Evolutionary conservation across 116 monocot genomes (phyloP).

Genomic region (Trichopus zeylanicus): DNA sequence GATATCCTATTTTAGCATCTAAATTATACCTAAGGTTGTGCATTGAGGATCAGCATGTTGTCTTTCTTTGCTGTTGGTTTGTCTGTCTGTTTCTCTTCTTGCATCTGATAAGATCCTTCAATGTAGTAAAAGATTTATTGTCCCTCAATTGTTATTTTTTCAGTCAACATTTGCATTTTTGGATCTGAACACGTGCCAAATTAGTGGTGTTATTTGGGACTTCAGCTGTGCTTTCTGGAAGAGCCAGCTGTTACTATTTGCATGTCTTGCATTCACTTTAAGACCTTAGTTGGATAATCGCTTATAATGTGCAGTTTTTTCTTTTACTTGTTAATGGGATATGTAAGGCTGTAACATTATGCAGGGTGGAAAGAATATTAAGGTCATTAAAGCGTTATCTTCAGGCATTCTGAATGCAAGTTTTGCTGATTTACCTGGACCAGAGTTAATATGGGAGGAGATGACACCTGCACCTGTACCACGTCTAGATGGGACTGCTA

Average conservation of each 20-base stretch:
- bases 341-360: neutral
- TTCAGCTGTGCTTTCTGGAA: neutral
- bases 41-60: too few relatives aligned
- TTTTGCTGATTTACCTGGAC: constrained; percentile 72
- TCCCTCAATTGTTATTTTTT: too few relatives aligned
- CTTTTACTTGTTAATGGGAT: neutral
- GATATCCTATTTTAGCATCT: too few relatives aligned
- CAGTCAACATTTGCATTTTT: too few relatives aligned
- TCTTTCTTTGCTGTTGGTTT: too few relatives aligned
- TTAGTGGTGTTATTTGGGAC: neutral
- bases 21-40: too few relatives aligned
- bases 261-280: neutral
- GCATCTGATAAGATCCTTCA: too few relatives aligned
- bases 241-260: neutral
- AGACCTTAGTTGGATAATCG: neutral
- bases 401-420: constrained; percentile 42
- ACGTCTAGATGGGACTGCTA: constrained; percentile 79
- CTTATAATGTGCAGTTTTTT: neutral
- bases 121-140: too few relatives aligned
- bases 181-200: too few relatives aligned
- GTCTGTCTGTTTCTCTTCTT: too few relatives aligned
- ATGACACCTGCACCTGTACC: constrained; percentile 82
- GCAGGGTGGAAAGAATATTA: constrained; percentile 12
- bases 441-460: constrained; percentile 71
- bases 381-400: constrained; percentile 1